Conservation (phyloP, 2,329 filamentous ascomycete genomes). For the Fusarium scirpi region DNA sequence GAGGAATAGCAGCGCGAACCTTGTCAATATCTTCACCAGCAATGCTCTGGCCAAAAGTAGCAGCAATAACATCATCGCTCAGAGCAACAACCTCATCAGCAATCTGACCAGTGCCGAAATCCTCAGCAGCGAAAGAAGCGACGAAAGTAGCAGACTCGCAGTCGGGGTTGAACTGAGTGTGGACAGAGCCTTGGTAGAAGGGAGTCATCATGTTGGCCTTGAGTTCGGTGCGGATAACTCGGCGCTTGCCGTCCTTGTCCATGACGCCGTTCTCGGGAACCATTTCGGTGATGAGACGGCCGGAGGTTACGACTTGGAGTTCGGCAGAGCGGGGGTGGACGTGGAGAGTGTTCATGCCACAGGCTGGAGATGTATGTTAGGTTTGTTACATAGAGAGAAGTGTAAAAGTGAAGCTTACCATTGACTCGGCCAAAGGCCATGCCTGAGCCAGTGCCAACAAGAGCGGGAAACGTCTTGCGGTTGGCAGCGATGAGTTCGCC, state of each 20-base stretch:
- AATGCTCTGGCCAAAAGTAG: slow-evolving; percentile 60
- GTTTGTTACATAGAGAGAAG: neutral
- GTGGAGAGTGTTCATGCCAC: slow-evolving; percentile 69
- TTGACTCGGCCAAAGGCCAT: slow-evolving; percentile 65
- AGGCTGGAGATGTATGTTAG: slow-evolving; percentile 51
- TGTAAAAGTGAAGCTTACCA: slow-evolving; percentile 41
- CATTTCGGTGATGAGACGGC: slow-evolving; percentile 64
- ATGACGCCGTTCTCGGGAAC: slow-evolving; percentile 64
- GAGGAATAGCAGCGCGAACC: slow-evolving; percentile 57
- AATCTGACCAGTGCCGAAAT: slow-evolving; percentile 64
- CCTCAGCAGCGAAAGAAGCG: slow-evolving; percentile 62
- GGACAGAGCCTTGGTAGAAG: slow-evolving; percentile 66
- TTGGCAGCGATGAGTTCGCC: slow-evolving; percentile 65
- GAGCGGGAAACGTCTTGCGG: slow-evolving; percentile 67
- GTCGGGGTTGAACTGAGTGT: slow-evolving; percentile 68
- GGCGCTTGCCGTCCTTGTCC: slow-evolving; percentile 51
- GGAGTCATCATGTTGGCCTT: slow-evolving; percentile 62
- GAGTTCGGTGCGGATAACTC: slow-evolving; percentile 59
- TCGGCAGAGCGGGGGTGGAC: slow-evolving; percentile 66
- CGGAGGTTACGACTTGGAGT: slow-evolving; percentile 64
- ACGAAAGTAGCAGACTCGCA: slow-evolving; percentile 64
- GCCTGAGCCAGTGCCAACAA: slow-evolving; percentile 63
- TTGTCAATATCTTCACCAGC: slow-evolving; percentile 60
- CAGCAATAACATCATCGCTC: slow-evolving; percentile 58
- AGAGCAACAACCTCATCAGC: slow-evolving; percentile 64